Evolutionary conservation across 306 rosid genomes (phyloP), one percentile per base, ranked within the genome.

Genomic region (Dryas alaskensis): DNA sequence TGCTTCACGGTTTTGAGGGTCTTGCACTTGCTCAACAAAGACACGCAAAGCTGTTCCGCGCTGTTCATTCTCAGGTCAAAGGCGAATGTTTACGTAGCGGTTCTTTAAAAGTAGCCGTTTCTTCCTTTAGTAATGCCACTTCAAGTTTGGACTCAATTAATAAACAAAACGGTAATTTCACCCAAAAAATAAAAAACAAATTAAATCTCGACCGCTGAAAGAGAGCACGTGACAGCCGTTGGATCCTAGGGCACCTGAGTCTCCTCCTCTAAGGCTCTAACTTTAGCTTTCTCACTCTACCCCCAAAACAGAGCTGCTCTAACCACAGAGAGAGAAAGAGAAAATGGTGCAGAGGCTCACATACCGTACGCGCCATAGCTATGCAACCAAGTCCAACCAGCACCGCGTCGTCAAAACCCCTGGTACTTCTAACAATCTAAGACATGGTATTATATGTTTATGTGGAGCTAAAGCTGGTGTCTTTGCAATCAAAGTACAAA

Each of bases 1-100:
- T 91, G 91, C 78, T 87, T 86, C 6, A 80, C 59, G 48, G 76
- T 16, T 81, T 70, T 84, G 68, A 91, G 82, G 52, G 68, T 81
- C 47, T 59, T 84, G 84, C 92, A 82, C 63, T 84, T 89, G 76
- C 75, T 79, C 17, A 91, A n/a, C 57, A 86, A 0, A 48, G 85
- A 81, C 69, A 72, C 46, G 68, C 87, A 86, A 7, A 63, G 57
- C 60, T 76, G 79, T 66, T 88, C 87, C 0, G 65, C 45, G 42
- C 47, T 46, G 74, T 52, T 84, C 88, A 86, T 88, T 66, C 67
- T 61, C 42, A 27, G 64, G 52, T 19, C 52, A 31, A 31, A 31
- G 37, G 37, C 37, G 37, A 31, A 31, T 31, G 37, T 31, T 31
- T 31, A 31, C 37, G 37, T 31, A 31, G 48, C 45, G 65, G 52